Conservation (phyloP, 805 yeast genomes). For the Wickerhamiella sorbophila region DNA sequence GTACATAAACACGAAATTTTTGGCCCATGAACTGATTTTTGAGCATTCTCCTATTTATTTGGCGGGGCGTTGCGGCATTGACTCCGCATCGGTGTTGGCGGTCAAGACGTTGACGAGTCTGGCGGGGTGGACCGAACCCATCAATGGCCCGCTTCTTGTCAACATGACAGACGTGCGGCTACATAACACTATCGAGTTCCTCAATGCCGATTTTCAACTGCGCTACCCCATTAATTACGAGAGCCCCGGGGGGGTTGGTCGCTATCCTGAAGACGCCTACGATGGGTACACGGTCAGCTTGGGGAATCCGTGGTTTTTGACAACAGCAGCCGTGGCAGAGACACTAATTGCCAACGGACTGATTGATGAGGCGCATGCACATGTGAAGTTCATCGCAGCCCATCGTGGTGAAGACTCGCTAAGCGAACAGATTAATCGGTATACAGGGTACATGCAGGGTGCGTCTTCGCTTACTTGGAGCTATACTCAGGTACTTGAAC, state of each 20-base stretch:
- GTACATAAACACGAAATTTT: constrained; percentile 11
- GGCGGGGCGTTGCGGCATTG: constrained; percentile 9
- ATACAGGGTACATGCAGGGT: constrained; percentile 76
- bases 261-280: constrained; percentile 87
- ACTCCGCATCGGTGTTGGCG: constrained; percentile 9
- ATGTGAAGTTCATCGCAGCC: constrained; percentile 27
- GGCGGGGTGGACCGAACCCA: constrained; percentile 11
- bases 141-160: constrained; percentile 10
- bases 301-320: constrained; percentile 90
- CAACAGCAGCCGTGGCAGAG: constrained; percentile 27
- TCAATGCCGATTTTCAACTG: constrained; percentile 53
- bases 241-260: constrained; percentile 36
- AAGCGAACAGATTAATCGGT: constrained; percentile 79
- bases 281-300: constrained; percentile 57
- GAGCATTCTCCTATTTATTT: constrained; percentile 8
- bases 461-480: constrained; percentile 87
- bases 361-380: constrained; percentile 4
- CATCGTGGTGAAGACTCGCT: constrained; percentile 54
- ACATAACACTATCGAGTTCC: constrained; percentile 5
- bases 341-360: constrained; percentile 3
- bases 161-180: constrained; percentile 1
- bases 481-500: constrained; percentile 57
- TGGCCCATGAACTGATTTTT: constrained; percentile 7
- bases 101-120: constrained; percentile 7
- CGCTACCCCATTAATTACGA: constrained; percentile 59